A percentile compares a stretch with the other conserved stretches of the same genome.
Evolutionary conservation across 192 early-diverging fungal genomes (phyloP).

Genomic region (Lobosporangium transversale): DNA sequence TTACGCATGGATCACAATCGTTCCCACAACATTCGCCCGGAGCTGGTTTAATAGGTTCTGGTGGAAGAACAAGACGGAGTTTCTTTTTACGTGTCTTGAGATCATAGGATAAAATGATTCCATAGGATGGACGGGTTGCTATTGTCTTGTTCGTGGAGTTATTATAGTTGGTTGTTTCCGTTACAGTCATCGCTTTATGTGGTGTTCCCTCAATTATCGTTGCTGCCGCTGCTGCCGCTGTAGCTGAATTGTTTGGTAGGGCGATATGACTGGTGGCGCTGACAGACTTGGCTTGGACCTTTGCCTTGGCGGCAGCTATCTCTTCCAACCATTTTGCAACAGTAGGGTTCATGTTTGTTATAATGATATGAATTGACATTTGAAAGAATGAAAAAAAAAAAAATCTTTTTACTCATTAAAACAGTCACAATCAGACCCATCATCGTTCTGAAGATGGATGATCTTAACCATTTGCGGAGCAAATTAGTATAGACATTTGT

Average conservation of each 20-base stretch:
- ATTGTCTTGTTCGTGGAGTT: not conserved
- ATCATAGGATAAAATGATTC: slow-evolving; percentile 31
- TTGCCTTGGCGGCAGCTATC: slow-evolving; percentile 40
- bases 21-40: slow-evolving; percentile 49
- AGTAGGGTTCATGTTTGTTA: slow-evolving; percentile 26
- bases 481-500: too few relatives aligned
- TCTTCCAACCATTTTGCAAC: slow-evolving; percentile 40
- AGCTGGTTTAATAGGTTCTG: slow-evolving; percentile 30
- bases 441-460: too few relatives aligned
- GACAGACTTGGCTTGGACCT: slow-evolving; percentile 16
- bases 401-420: not conserved
- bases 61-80: slow-evolving; percentile 15
- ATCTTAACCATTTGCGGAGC: too few relatives aligned
- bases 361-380: not conserved
- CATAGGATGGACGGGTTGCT: slow-evolving; percentile 1
- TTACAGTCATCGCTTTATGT: not conserved
- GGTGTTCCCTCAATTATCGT: not conserved
- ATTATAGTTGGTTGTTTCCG: not conserved
- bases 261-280: not conserved
- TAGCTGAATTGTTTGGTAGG: not conserved
- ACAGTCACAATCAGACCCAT: too few relatives aligned
- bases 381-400: slow-evolving; percentile 9
- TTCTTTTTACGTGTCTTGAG: slow-evolving; percentile 22
- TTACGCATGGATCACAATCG: slow-evolving; percentile 45
- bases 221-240: not conserved